These are phyloP conservation scores for Nelumbo lutea DNA, from an alignment of 164 flowering plant species.

Conservation along the genomic window DNA sequence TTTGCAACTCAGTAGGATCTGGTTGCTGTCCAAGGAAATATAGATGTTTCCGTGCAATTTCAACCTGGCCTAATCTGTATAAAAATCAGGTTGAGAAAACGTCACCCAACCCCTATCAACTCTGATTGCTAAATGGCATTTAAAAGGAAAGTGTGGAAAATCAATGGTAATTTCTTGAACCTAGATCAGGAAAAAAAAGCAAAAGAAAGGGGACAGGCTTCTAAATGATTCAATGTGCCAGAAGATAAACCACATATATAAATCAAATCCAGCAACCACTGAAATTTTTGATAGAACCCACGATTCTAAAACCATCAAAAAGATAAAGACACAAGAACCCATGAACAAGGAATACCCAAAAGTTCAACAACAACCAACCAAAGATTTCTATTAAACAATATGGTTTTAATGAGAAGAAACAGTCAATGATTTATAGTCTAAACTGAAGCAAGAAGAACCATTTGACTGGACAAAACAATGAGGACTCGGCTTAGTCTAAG, in stretches of 20 bases:
- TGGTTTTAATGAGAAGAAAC: too few relatives aligned
- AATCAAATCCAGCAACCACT: conserved; percentile 6
- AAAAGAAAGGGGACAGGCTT: background rate
- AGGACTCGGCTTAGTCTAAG: too few relatives aligned
- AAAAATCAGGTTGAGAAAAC: conserved; percentile 3
- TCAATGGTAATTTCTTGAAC: background rate
- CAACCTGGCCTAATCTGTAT: conserved; percentile 73
- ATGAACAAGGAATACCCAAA: background rate
- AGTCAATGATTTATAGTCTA: too few relatives aligned
- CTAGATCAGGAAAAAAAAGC: background rate
- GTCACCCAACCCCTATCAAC: background rate
- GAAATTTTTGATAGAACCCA: background rate
- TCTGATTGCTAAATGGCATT: conserved; percentile 1
- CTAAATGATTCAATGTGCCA: background rate
- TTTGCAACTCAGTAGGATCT: conserved; percentile 51
- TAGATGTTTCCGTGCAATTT: conserved; percentile 62
- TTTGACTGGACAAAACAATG: too few relatives aligned
- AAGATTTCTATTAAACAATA: background rate
- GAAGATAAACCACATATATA: background rate
- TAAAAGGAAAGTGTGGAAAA: conserved; percentile 1
- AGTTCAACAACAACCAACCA: background rate
- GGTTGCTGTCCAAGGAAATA: conserved; percentile 40
- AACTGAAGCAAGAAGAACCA: too few relatives aligned
- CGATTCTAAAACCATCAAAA: background rate
- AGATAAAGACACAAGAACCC: background rate